phyloP scores from a whole-genome alignment of 306 rosid species.

The Leucaena leucocephala region DNA sequence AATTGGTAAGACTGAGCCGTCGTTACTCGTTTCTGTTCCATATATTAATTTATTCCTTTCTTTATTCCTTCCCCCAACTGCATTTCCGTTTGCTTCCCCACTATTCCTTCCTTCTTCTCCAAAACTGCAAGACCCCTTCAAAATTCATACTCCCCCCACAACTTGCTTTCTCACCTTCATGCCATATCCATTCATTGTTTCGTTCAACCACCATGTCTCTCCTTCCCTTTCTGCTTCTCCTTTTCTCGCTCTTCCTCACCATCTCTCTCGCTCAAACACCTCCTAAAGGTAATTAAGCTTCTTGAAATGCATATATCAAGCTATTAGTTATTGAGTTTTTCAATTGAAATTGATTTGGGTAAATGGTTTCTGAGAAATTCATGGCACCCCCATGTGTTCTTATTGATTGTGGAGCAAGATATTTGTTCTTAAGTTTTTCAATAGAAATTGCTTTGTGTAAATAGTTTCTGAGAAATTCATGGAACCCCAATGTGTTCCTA shows the following conservation, averaged over 20 bases:
- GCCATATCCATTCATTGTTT: conserved; percentile 22
- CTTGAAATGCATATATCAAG: not conserved
- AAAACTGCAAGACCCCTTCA: conserved; percentile 44
- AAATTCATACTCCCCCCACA: conserved; percentile 7
- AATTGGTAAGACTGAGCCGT: not conserved
- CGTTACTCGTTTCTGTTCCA: not conserved
- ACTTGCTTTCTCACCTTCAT: conserved; percentile 7
- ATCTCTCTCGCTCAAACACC: conserved; percentile 41
- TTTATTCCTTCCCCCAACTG: conserved; percentile 44
- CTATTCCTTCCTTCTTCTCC: conserved; percentile 34
- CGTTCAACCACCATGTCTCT: conserved; percentile 40
- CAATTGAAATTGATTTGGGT: not conserved
- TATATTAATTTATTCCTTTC: conserved; percentile 46
- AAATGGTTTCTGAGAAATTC: not conserved
- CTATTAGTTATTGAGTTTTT: not conserved
- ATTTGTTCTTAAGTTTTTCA: not conserved
- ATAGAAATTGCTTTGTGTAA: not conserved
- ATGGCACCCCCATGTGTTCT: conserved; percentile 35
- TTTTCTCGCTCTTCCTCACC: conserved; percentile 44
- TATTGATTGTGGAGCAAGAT: conserved; percentile 61
- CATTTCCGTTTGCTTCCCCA: conserved; percentile 30
- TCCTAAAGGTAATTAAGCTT: conserved; percentile 51
- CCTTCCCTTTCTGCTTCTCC: conserved; percentile 41
- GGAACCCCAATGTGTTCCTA: conserved; percentile 38
- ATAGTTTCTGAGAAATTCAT: not conserved